phyloP scores from a whole-genome alignment of 345 rosid species.

The Zanthoxylum bungeanum region DNA sequence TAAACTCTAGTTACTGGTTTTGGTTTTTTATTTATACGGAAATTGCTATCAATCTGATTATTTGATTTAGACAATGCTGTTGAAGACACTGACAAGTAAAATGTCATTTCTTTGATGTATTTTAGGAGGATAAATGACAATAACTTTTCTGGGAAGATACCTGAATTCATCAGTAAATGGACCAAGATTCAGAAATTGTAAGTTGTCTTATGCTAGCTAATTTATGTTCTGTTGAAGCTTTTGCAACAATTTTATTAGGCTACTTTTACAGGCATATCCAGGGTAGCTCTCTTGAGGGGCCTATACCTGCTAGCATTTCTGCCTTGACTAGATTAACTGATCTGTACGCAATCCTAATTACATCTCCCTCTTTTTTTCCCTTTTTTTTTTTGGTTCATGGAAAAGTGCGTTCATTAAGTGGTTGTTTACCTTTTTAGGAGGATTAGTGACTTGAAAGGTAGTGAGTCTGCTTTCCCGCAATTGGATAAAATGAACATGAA shows the following conservation, averaged over 20 bases:
- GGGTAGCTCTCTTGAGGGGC: constrained; percentile 77
- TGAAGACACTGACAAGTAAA: neutral
- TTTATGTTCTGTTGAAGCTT: neutral
- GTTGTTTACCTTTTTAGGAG: constrained; percentile 44
- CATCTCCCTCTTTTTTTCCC: constrained; percentile 3
- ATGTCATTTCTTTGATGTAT: constrained; percentile 13
- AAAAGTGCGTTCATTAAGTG: neutral
- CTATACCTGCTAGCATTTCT: constrained; percentile 69
- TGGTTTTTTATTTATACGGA: too few species aligned
- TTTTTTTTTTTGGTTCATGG: neutral
- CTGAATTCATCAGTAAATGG: constrained; percentile 63
- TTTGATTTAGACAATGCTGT: neutral
- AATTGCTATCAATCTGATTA: neutral
- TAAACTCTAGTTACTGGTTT: neutral
- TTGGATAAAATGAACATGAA: constrained; percentile 50
- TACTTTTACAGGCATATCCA: constrained; percentile 58
- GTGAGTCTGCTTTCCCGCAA: constrained; percentile 50
- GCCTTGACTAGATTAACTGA: constrained; percentile 58
- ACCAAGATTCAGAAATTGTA: constrained; percentile 62
- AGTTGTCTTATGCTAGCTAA: constrained; percentile 17
- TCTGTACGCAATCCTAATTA: constrained; percentile 46
- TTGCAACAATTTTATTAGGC: neutral
- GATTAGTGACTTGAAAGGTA: constrained; percentile 72
- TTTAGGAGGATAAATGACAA: constrained; percentile 78
- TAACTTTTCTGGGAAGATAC: constrained; percentile 66